phyloP scores from a whole-genome alignment of 2,329 filamentous ascomycete genomes.

The Rugonectria rugulosa region DNA sequence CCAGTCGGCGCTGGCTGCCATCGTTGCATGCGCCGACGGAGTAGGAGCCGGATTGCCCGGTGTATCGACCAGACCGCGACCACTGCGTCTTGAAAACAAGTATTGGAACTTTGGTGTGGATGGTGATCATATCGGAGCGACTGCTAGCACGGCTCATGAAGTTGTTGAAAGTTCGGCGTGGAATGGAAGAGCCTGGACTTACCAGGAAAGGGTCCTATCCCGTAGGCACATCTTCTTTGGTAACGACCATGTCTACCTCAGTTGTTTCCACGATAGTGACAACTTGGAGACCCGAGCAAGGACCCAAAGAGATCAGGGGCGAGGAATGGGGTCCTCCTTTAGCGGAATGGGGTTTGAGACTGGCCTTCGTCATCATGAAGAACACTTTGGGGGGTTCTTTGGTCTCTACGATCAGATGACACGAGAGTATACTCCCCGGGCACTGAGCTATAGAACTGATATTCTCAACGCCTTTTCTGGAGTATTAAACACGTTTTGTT shows the following conservation, averaged over 20 bases:
- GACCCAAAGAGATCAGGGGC: no score
- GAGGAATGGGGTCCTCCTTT: no score
- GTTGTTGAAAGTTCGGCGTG: background rate
- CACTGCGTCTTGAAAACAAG: background rate
- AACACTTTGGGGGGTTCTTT: background rate
- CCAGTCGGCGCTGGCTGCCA: background rate
- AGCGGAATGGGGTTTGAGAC: background rate
- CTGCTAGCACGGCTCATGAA: no score
- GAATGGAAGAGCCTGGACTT: background rate
- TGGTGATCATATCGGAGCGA: no score
- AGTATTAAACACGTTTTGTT: background rate
- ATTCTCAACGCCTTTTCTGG: background rate
- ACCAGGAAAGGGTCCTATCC: background rate
- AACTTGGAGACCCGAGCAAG: no score
- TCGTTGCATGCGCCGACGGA: background rate
- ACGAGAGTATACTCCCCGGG: background rate
- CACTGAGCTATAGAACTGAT: background rate
- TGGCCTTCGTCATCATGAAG: background rate
- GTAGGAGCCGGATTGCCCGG: background rate
- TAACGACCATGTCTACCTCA: background rate
- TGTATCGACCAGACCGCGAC: background rate
- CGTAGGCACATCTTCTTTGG: background rate
- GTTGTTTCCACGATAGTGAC: no score
- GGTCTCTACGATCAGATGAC: background rate
- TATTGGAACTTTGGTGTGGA: conserved; percentile 30